Evolutionary conservation across 345 rosid species (phyloP).

Genomic region (Brassica cretica): DNA sequence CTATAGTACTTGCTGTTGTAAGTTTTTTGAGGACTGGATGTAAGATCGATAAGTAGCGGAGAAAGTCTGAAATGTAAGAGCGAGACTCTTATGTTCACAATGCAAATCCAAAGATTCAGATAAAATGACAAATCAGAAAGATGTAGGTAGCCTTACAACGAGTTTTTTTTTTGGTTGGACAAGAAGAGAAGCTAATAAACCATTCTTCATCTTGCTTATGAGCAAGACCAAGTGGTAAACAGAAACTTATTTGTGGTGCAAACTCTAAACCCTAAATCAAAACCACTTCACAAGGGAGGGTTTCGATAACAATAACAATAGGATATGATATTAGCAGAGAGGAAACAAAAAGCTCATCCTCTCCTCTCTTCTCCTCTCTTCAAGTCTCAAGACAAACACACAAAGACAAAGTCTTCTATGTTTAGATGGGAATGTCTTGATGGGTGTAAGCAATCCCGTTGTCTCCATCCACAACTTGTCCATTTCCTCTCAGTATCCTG

Average conservation of each 20-base stretch:
- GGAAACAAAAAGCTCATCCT: slow-evolving; percentile 41
- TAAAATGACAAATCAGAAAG: not conserved
- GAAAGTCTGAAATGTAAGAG: not conserved
- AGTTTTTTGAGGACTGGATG: no score
- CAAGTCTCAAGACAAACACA: slow-evolving; percentile 11
- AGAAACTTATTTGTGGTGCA: slow-evolving; percentile 35
- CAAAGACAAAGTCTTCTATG: slow-evolving; percentile 18
- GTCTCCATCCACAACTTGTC: slow-evolving; percentile 94
- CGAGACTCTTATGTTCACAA: not conserved
- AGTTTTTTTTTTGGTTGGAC: not conserved
- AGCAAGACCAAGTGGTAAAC: slow-evolving; percentile 34
- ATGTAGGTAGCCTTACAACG: slow-evolving; percentile 34
- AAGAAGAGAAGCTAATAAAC: slow-evolving; percentile 20
- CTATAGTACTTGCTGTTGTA: slow-evolving; percentile 46
- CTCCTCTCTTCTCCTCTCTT: slow-evolving; percentile 16
- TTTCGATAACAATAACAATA: slow-evolving; percentile 13
- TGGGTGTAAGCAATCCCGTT: slow-evolving; percentile 72
- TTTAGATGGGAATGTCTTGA: slow-evolving; percentile 51
- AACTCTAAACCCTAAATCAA: slow-evolving; percentile 33
- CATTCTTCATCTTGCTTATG: slow-evolving; percentile 28
- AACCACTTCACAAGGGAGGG: slow-evolving; percentile 41
- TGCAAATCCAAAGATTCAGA: slow-evolving; percentile 5
- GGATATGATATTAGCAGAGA: slow-evolving; percentile 30
- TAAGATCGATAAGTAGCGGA: no score
- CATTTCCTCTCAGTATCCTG: slow-evolving; percentile 92